Evolutionary conservation across 192 early-diverging fungal species (phyloP), one percentile per base, ranked within the genome.

Genomic region (Mortierella hygrophila): DNA sequence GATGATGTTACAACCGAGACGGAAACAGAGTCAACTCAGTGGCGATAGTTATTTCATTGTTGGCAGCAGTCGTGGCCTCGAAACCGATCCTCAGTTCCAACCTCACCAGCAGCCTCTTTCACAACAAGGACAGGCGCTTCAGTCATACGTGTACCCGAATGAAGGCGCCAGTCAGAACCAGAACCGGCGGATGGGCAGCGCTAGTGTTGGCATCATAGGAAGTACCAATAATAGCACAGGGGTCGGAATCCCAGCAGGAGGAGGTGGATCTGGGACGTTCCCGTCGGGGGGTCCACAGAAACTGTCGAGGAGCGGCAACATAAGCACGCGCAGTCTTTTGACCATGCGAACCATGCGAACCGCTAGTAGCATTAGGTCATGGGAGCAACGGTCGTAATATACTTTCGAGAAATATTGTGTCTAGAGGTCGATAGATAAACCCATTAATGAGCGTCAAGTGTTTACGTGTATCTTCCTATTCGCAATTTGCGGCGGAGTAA

Each of bases 281-380:
- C 5, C 35, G 6, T 44, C 40, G 15, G 44, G 3, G 21, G 37
- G 40, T 41, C 70, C 37, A 42, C 70, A 69, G 49, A 55, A 57
- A 47, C 41, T 71, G n/a, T 76, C 74, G 16, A 60, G 74, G 69
- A 72, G 54, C 26, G 70, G 68, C 21, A 81, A 75, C 37, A 16
- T 75, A 38, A 81, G 79, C 47, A 75, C 73, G n/a, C 49, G 79
- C 21, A 80, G 72, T 69, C 41, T 81, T 37, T 21, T 81, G 38
- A 81, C 79, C 2, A 81, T 81, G 79, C 72, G 79, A 21, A 72
- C 77, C 8, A 79, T 78, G 74, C 74, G 74, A 23, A 78, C 77
- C 1, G 57, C 65, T 6, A 81, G 73, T 38, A 75, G 73, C 8
- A 38, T 47, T 37, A 74, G 55, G 23, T 74, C 73, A 21, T 74